Base-by-base conservation (phyloP, 1,139 yeast genomes). In the Fermentozyma sake region DNA sequence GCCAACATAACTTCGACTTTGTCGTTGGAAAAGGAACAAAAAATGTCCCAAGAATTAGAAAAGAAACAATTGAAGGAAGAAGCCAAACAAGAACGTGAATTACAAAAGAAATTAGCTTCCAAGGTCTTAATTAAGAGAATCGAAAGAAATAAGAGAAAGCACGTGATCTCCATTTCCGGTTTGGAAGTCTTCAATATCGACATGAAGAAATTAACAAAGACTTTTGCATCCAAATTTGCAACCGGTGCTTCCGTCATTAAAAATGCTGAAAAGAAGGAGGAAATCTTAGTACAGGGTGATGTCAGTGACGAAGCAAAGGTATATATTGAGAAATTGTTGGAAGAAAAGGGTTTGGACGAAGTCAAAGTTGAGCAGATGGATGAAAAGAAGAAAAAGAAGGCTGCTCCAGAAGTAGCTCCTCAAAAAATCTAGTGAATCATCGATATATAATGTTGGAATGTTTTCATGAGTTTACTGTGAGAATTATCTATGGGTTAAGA, bases 211-310 rank as follows among this genome's bases (percentile, higher is more conserved):
- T 68, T 86, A 42, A 84, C 96, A 24, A 91, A 91, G 67, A 79
- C 87, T 1, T 86, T 91, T 58, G 94, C 96, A 0, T 80, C 93
- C 21, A 86, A 85, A 55, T 91, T 89, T 52, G 98, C 98, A 13
- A 89, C 97, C 3, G 98, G 98, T 26, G 93, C 96, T 14, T 78
- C 93, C 23, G 96, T 89, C n/a, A 79, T 89, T 6, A 89, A 89
- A 60, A 82, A 80, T 38, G 91, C 80, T 7, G 97, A 89, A 43
- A 89, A 89, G 58, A 83, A 82, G 51, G 96, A 89, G 39, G 97
- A 89, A 50, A 77, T 89, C 32, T 74, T 86, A 37, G 82, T 89
- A 33, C 97, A 89, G 61, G 98, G 98, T 44, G 98, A 91, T 55
- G 93, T 89, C 25, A 82, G 89, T 38, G 96, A 87, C 42, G 95